phyloP scores from a whole-genome alignment of 139 green algal species.

The Chlorella ohadii region DNA sequence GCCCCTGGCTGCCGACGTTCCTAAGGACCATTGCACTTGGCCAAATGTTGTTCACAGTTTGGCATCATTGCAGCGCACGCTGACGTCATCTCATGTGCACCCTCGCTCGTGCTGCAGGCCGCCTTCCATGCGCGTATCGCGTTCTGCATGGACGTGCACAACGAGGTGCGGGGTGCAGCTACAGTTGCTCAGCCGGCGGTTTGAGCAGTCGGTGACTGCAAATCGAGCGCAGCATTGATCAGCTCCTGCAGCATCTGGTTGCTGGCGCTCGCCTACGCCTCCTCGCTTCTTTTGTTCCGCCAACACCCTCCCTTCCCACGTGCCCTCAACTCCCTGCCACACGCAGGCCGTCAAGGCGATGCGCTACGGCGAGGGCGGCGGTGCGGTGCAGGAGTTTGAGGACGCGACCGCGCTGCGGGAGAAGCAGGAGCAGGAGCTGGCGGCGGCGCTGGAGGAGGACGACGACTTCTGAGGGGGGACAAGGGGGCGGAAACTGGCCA shows the following conservation, averaged over 20 bases:
- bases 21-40: no score
- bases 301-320: not conserved
- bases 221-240: no score
- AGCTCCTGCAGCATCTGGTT: not conserved
- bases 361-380: slow-evolving; percentile 52
- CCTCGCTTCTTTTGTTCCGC: not conserved
- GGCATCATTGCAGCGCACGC: no score
- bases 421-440: slow-evolving; percentile 86
- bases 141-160: slow-evolving; percentile 98
- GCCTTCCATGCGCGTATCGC: slow-evolving; percentile 95
- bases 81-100: no score
- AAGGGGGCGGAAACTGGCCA: no score
- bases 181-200: no score
- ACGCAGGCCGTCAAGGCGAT: slow-evolving; percentile 69
- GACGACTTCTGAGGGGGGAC: slow-evolving; percentile 46
- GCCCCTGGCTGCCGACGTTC: no score
- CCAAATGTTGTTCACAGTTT: no score
- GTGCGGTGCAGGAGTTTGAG: slow-evolving; percentile 61
- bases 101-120: slow-evolving; percentile 18
- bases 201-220: not conserved
- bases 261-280: not conserved
- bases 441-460: slow-evolving; percentile 82
- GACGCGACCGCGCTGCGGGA: slow-evolving; percentile 81
- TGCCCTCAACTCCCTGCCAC: not conserved
- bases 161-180: slow-evolving; percentile 76